These are phyloP conservation scores for Talaromyces stipitatus DNA, from an alignment of 495 filamentous ascomycete genomes.

Conservation along the genomic window DNA sequence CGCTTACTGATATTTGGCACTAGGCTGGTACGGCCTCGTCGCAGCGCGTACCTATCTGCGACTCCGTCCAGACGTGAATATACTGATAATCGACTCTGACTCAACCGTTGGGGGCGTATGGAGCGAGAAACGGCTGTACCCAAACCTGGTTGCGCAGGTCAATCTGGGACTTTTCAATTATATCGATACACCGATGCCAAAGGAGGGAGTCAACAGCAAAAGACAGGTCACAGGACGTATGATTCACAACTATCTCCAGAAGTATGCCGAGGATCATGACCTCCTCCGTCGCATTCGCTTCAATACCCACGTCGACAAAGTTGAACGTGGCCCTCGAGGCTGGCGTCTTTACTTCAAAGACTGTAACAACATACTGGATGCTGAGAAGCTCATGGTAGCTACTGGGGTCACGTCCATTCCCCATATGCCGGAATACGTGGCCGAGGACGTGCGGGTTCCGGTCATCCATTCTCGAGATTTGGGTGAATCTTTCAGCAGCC, in stretches of 20 bases:
- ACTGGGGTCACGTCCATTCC: too few species aligned
- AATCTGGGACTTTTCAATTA: slow-evolving; percentile 18
- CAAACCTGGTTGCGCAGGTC: slow-evolving; percentile 1
- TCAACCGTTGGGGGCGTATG: slow-evolving; percentile 27
- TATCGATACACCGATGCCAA: slow-evolving; percentile 16
- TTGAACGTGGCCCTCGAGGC: slow-evolving; percentile 5
- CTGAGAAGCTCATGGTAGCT: too few species aligned
- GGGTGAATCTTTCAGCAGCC: too few species aligned
- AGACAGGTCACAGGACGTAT: slow-evolving; percentile 10
- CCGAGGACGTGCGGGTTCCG: too few species aligned
- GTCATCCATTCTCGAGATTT: too few species aligned
- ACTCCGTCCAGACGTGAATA: slow-evolving; percentile 13
- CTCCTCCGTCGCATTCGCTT: slow-evolving; percentile 15
- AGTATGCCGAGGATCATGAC: slow-evolving; percentile 19
- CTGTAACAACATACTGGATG: too few species aligned
- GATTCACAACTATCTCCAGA: slow-evolving; percentile 15
- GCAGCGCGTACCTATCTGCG: slow-evolving; percentile 24
- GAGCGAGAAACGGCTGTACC: slow-evolving; percentile 13
- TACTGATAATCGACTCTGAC: slow-evolving; percentile 9
- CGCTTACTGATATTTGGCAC: too few species aligned
- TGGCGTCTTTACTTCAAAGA: slow-evolving; percentile 4
- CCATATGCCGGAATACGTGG: too few species aligned
- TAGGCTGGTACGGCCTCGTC: slow-evolving; percentile 21
- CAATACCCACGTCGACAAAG: slow-evolving; percentile 10
- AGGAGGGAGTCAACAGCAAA: slow-evolving; percentile 4